phyloP scores from a whole-genome alignment of 2,329 filamentous ascomycete species.

The Tothia fuscella region DNA sequence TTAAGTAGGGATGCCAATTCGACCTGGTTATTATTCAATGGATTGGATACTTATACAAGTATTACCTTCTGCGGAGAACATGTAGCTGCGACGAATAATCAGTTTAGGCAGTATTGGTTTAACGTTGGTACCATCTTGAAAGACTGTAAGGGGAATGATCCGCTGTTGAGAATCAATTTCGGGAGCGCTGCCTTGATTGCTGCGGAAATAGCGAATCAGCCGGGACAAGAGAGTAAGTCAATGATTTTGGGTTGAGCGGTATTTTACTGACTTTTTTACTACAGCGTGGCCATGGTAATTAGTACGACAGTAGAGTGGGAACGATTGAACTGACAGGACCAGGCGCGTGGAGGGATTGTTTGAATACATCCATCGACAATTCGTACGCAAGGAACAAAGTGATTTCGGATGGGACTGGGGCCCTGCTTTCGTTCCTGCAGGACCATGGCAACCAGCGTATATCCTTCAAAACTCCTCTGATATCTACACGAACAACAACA shows the following conservation, averaged over 20 bases:
- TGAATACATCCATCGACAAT: conserved; percentile 43
- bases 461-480: conserved; percentile 36
- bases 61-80: conserved; percentile 43
- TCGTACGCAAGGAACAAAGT: conserved; percentile 48
- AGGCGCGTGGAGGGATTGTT: conserved; percentile 34
- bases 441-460: conserved; percentile 49
- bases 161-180: conserved; percentile 40
- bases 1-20: conserved; percentile 20
- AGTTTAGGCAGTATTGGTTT: conserved; percentile 51
- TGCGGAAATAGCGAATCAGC: conserved; percentile 38
- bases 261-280: conserved; percentile 17
- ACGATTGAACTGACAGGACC: background rate
- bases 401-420: conserved; percentile 58
- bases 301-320: conserved; percentile 22
- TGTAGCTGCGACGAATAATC: conserved; percentile 47
- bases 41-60: conserved; percentile 48
- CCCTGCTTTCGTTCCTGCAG: conserved; percentile 45
- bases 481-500: too few relatives aligned
- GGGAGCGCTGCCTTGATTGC: conserved; percentile 44
- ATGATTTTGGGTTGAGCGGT: conserved; percentile 8
- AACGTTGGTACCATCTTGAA: conserved; percentile 38
- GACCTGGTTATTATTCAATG: conserved; percentile 49
- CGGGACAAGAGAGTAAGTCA: conserved; percentile 29
- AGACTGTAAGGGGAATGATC: conserved; percentile 25
- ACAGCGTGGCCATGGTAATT: conserved; percentile 21